Percentiles rank a stretch among this genome's conserved stretches.
Conservation (phyloP, 2,329 filamentous ascomycete genomes). For the Orbilia blumenaviensis region DNA sequence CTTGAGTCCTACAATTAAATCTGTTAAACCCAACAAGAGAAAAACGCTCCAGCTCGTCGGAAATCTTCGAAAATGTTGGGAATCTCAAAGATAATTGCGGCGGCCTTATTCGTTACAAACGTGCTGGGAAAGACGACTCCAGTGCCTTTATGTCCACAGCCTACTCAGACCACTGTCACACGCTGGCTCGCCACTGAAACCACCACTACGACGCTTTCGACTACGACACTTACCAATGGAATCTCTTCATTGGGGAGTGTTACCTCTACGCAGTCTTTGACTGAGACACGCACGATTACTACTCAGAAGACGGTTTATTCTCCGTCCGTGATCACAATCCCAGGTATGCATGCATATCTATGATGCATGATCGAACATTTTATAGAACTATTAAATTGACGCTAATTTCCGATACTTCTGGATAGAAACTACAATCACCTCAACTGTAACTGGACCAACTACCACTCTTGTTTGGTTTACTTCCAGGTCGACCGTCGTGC, state of each 20-base stretch:
- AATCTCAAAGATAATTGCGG: neutral
- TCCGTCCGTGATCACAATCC: conserved; percentile 8
- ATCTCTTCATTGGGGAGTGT: conserved; percentile 20
- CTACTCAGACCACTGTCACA: conserved; percentile 30
- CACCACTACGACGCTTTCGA: conserved; percentile 4
- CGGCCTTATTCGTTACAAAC: neutral
- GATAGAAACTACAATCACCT: neutral
- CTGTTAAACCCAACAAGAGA: no score
- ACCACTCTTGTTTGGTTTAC: conserved; percentile 28
- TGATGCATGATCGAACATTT: neutral
- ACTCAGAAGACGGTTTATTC: conserved; percentile 24
- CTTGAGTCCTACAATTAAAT: no score
- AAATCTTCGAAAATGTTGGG: conserved; percentile 14
- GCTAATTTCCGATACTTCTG: neutral
- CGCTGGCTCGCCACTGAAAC: conserved; percentile 11
- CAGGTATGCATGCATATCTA: neutral
- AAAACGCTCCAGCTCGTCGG: no score
- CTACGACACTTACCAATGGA: conserved; percentile 24
- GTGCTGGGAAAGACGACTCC: neutral
- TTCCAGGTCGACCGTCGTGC: neutral
- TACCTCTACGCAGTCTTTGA: conserved; percentile 29
- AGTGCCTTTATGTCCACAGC: conserved; percentile 4
- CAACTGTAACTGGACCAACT: conserved; percentile 8
- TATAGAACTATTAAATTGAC: neutral
- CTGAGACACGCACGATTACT: conserved; percentile 13